Evolutionary conservation across 1,139 yeast genomes (phyloP).

Genomic region (Candida labiduridarum): DNA sequence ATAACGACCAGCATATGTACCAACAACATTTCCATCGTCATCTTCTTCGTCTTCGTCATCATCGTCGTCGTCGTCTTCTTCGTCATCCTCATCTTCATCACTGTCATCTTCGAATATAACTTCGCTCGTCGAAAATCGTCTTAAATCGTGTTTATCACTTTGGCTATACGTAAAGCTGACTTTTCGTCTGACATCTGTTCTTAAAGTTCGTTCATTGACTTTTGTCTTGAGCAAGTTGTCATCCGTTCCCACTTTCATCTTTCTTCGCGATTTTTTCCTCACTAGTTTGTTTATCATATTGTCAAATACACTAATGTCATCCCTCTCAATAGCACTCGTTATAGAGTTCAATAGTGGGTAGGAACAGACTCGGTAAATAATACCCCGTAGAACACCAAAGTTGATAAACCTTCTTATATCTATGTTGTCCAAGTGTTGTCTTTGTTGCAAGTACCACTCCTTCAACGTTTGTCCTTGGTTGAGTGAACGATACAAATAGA

Average conservation of each 20-base stretch:
- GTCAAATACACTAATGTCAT: conserved; percentile 32
- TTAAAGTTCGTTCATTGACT: conserved; percentile 33
- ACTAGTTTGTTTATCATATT: conserved; percentile 27
- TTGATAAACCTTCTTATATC: conserved; percentile 84
- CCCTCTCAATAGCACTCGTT: conserved; percentile 36
- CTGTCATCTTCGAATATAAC: conserved; percentile 19
- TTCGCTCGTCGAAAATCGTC: conserved; percentile 12
- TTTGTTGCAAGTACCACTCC: conserved; percentile 78
- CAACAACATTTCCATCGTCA: background rate
- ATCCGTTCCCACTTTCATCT: conserved; percentile 11
- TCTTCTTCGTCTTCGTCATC: conserved; percentile 3
- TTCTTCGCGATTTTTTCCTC: conserved; percentile 13
- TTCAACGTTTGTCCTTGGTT: conserved; percentile 77
- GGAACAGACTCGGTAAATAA: conserved; percentile 78
- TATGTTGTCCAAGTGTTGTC: conserved; percentile 56
- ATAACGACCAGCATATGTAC: background rate
- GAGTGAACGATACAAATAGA: conserved; percentile 74
- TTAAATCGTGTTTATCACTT: conserved; percentile 7
- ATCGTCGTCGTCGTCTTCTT: conserved; percentile 12
- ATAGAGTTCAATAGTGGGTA: conserved; percentile 62
- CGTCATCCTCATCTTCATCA: conserved; percentile 23
- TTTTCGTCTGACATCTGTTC: conserved; percentile 26
- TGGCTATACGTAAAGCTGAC: conserved; percentile 37
- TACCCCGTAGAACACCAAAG: conserved; percentile 81
- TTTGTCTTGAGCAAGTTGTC: conserved; percentile 25